phyloP scores from a whole-genome alignment of 768 basidiomycete genomes.

The Paxillus ammoniavirescens region DNA sequence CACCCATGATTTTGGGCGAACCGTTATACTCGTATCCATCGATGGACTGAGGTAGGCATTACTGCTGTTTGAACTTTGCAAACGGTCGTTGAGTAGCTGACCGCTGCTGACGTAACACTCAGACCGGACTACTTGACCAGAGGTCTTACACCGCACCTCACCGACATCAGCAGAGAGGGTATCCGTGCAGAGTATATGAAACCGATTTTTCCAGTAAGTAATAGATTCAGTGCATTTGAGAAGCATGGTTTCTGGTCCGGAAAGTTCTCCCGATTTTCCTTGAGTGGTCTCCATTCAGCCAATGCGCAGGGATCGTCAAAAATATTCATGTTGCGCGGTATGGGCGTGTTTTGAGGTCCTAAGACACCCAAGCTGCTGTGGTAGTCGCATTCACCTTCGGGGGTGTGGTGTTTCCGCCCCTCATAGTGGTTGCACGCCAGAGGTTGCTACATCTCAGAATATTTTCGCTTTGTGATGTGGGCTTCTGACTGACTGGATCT shows the following conservation, averaged over 20 bases:
- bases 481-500: constrained; percentile 3
- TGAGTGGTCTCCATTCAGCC: no score
- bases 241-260: not conserved
- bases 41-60: constrained; percentile 54
- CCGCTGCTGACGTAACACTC: constrained; percentile 1
- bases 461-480: not conserved
- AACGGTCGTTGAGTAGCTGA: not conserved
- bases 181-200: constrained; percentile 78
- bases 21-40: constrained; percentile 81
- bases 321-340: not conserved
- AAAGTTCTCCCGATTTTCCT: no score
- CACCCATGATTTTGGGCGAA: constrained; percentile 73
- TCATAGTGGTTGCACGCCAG: no score
- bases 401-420: no score
- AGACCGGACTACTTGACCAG: constrained; percentile 80
- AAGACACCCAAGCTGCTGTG: not conserved
- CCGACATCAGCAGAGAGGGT: constrained; percentile 72
- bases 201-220: constrained; percentile 75
- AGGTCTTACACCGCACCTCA: constrained; percentile 74
- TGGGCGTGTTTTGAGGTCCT: not conserved
- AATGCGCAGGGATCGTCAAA: no score
- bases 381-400: no score
- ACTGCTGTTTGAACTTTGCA: not conserved
- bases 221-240: not conserved
- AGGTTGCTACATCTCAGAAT: no score